Evolutionary conservation across 192 early-diverging fungal genomes (phyloP), one percentile per base, ranked within the genome.

Genomic region (Cladochytrium replicatum): DNA sequence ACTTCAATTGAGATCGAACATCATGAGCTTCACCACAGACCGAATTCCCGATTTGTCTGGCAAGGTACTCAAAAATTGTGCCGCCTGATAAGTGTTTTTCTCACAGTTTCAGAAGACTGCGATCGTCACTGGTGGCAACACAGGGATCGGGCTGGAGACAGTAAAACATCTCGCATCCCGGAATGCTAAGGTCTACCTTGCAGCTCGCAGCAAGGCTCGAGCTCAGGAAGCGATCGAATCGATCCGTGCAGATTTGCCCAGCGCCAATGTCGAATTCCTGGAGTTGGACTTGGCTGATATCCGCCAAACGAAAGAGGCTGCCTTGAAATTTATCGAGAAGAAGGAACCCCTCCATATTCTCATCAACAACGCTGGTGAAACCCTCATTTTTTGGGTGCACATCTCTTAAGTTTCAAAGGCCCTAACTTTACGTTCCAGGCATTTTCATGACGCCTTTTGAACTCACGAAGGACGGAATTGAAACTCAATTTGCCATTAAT

Each of bases 81-180:
- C n/a, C n/a, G n/a, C n/a, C n/a, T n/a, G n/a, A n/a, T n/a, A n/a
- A n/a, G n/a, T n/a, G n/a, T n/a, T n/a, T n/a, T n/a, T n/a, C n/a
- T n/a, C n/a, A n/a, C n/a, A n/a, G n/a, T n/a, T n/a, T n/a, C n/a
- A n/a, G n/a, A n/a, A n/a, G 19, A 27, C 27, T 26, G 40, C n/a
- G 25, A 13, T 69, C 11, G 58, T 69, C 30, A 69, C 67, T 6
- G 67, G 67, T 42, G 67, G 61, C 9, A 69, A 69, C 55, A 52
- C 57, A 23, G 67, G 67, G 6, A 42, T 69, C 37, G 67, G 67
- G 9, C 48, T 43, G 28, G 41, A 43, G 19, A 61, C 57, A 0
- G 30, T 26, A 9, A 17, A 17, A 2, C 27, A 61, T 34, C 58
- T 69, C 8, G 54, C 59, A 3, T 6, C 26, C 17, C 48, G 56